Evolutionary conservation across 2,329 filamentous ascomycete genomes (phyloP).

Genomic region (Thelonectria discophora): DNA sequence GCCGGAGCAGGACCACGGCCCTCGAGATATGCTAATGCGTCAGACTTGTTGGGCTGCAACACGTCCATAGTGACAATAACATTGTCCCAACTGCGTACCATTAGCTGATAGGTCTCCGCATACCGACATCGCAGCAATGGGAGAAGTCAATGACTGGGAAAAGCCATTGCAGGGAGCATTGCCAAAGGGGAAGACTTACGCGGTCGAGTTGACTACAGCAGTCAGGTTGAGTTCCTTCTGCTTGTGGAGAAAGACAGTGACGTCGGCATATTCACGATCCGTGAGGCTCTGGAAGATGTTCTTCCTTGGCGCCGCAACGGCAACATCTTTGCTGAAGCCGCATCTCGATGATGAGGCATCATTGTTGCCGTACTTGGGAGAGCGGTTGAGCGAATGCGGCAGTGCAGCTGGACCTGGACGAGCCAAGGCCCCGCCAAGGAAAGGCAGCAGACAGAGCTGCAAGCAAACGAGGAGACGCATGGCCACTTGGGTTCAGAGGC

Average conservation of each 20-base stretch:
- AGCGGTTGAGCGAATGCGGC: constrained; percentile 24
- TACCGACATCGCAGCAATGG: not conserved
- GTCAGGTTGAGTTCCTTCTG: constrained; percentile 30
- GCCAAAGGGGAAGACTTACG: constrained; percentile 18
- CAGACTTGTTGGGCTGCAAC: constrained; percentile 59
- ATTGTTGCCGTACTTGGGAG: not conserved
- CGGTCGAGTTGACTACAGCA: constrained; percentile 28
- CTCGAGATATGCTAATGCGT: constrained; percentile 56
- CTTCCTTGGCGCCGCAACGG: constrained; percentile 14
- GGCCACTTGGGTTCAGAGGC: not conserved
- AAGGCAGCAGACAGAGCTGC: constrained; percentile 3
- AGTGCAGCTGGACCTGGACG: constrained; percentile 19
- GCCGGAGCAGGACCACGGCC: constrained; percentile 46
- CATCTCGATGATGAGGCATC: not conserved
- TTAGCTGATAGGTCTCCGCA: not conserved
- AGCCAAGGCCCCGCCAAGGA: not conserved
- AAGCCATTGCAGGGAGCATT: not conserved
- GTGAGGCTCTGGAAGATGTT: constrained; percentile 31
- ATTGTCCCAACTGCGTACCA: constrained; percentile 23
- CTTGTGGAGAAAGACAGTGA: constrained; percentile 26
- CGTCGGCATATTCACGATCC: constrained; percentile 26
- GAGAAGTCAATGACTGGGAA: not conserved
- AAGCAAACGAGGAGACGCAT: constrained; percentile 11
- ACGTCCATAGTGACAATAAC: constrained; percentile 45
- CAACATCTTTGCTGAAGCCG: not conserved